Evolutionary conservation across 1,284 basidiomycete genomes (phyloP), one percentile per base, ranked within the genome.

Genomic region (Naganishia liquefaciens): DNA sequence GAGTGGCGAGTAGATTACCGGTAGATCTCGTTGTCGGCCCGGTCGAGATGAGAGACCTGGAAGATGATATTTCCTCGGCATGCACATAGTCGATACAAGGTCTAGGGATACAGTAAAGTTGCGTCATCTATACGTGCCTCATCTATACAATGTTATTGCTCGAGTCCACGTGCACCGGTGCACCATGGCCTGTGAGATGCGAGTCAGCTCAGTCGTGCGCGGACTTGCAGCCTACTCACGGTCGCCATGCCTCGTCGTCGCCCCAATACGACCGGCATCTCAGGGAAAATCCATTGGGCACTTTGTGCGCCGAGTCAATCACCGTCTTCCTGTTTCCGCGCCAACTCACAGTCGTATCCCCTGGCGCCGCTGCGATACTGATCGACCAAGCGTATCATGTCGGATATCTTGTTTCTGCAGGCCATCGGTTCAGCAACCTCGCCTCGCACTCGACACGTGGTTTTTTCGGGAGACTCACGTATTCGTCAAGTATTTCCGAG

Each of bases 221-320:
- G 9, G 15, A n/a, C 11, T 43, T 6, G n/a, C 7, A 17, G 5
- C n/a, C 6, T n/a, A 65, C 67, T 65, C 43, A 68, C 67, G 67
- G 67, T 46, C 67, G 63, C 51, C 62, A 63, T 6, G 67, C 62
- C 39, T 65, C 64, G 11, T 67, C 46, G 40, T 70, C 54, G 43
- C 53, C 61, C 74, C 75, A 76, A 54, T 79, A 79, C 13, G 74
- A 66, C 53, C 77, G 63, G 62, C 77, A 79, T 37, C 72, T 54
- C 55, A 72, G 65, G 13, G 75, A 76, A 49, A 77, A 76, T 43
- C 73, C 70, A 66, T 73, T 69, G 9, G 74, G 72, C 64, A 74
- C 75, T 76, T 51, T 17, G 15, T 2, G 10, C 47, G 23, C 5
- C 19, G n/a, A n/a, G 44, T 21, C 33, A n/a, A 11, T 19, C 33